These are phyloP conservation scores for Nadsonia fulvescens DNA, from an alignment of 805 yeast species.

Conservation along the genomic window DNA sequence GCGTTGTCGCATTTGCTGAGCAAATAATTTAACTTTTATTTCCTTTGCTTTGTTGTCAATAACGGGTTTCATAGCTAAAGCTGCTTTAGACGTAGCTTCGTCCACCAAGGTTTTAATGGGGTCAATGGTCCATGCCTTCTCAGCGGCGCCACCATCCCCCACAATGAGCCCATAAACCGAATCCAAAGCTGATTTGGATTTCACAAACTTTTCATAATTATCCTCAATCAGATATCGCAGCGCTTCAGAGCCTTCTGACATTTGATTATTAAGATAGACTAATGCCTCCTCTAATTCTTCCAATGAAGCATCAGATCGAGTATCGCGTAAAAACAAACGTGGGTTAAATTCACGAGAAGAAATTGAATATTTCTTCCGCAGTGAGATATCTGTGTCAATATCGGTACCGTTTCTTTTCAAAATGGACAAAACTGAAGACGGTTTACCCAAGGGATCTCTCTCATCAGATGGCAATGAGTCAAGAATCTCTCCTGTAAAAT, in stretches of 20 bases:
- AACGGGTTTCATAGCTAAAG: constrained; percentile 40
- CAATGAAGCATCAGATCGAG: constrained; percentile 38
- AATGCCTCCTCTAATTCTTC: constrained; percentile 31
- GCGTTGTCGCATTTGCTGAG: constrained; percentile 34
- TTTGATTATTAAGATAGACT: constrained; percentile 29
- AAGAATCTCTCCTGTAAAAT: too few species aligned
- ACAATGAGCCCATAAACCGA: constrained; percentile 37
- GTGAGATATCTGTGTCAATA: constrained; percentile 17
- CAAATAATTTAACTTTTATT: constrained; percentile 29
- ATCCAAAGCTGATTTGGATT: constrained; percentile 46
- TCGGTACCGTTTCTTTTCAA: constrained; percentile 24
- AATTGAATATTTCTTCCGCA: constrained; percentile 30
- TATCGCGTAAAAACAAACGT: constrained; percentile 31
- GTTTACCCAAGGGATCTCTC: constrained; percentile 40
- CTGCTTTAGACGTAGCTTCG: constrained; percentile 35
- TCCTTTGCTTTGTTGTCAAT: constrained; percentile 31
- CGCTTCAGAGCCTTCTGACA: constrained; percentile 31
- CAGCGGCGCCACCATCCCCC: constrained; percentile 18
- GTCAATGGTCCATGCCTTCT: constrained; percentile 18
- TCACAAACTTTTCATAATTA: constrained; percentile 48
- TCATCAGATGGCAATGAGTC: too few species aligned
- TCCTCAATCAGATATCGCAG: constrained; percentile 33
- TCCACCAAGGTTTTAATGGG: constrained; percentile 22
- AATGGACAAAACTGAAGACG: constrained; percentile 26
- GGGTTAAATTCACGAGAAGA: constrained; percentile 44